Conservation (phyloP, 2,329 filamentous ascomycete genomes). For the Neoascochyta sp. region DNA sequence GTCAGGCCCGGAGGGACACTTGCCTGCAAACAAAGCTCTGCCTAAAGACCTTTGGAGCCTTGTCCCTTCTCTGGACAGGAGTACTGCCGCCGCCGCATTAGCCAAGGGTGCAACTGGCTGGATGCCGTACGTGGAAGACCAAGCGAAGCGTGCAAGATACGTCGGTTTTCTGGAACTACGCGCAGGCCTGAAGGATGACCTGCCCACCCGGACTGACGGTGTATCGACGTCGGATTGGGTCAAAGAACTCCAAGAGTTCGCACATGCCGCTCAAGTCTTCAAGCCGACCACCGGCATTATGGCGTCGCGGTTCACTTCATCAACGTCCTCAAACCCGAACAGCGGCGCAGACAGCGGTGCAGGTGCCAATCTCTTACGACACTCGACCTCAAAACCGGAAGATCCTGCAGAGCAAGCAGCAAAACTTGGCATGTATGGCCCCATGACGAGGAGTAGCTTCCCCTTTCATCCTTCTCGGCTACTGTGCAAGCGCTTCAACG, state of each 20-base stretch:
- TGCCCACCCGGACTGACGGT: conserved; percentile 55
- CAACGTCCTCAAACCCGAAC: conserved; percentile 37
- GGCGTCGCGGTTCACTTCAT: conserved; percentile 83
- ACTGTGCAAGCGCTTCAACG: conserved; percentile 91
- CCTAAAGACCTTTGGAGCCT: conserved; percentile 52
- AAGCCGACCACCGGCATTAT: conserved; percentile 88
- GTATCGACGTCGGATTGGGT: conserved; percentile 69
- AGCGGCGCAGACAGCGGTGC: conserved; percentile 14
- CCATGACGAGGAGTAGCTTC: conserved; percentile 69
- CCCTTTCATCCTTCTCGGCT: conserved; percentile 78
- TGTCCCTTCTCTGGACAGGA: conserved; percentile 43
- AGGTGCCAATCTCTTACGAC: conserved; percentile 42
- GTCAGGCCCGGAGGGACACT: conserved; percentile 60
- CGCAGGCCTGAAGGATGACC: conserved; percentile 55
- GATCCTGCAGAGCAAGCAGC: conserved; percentile 85
- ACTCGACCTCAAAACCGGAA: conserved; percentile 55
- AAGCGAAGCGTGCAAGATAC: conserved; percentile 75
- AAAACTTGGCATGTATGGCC: conserved; percentile 86
- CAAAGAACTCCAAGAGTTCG: conserved; percentile 76
- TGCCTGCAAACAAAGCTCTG: conserved; percentile 61
- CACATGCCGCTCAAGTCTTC: conserved; percentile 72
- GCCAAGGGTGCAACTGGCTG: conserved; percentile 57
- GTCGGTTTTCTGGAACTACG: conserved; percentile 74
- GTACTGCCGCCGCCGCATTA: conserved; percentile 45
- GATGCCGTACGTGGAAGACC: conserved; percentile 82